A percentile compares a stretch with the other conserved stretches of the same genome.
Conservation (phyloP, 306 rosid genomes). For the Pueraria montana region DNA sequence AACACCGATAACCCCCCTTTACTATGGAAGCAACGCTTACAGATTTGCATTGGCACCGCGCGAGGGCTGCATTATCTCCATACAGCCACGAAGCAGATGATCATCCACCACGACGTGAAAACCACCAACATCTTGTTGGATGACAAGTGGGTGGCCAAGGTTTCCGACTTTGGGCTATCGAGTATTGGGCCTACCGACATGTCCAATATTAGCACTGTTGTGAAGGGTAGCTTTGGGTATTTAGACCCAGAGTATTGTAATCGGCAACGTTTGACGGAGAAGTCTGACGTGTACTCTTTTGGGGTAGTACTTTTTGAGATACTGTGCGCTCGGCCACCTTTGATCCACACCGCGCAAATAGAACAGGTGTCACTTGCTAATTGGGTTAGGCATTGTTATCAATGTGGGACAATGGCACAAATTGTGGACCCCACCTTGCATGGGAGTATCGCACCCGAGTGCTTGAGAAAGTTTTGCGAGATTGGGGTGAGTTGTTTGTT, state of each 20-base stretch:
- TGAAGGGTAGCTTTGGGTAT: conserved; percentile 6
- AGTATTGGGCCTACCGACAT: conserved; percentile 49
- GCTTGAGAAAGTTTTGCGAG: background rate
- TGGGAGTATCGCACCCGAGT: background rate
- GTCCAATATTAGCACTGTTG: conserved; percentile 49
- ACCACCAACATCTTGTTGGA: conserved; percentile 64
- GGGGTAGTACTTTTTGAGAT: background rate
- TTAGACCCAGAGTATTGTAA: background rate
- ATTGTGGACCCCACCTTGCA: too few species aligned
- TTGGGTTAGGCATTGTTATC: too few species aligned
- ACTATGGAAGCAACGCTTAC: conserved; percentile 57
- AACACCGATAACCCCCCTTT: conserved; percentile 42
- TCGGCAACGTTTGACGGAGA: background rate
- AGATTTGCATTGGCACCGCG: conserved; percentile 58
- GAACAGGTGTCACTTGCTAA: too few species aligned
- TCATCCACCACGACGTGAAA: too few species aligned
- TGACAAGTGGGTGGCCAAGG: conserved; percentile 57
- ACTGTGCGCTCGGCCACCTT: background rate
- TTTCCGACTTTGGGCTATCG: conserved; percentile 69
- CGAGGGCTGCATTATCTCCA: conserved; percentile 67
- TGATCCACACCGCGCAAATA: too few species aligned
- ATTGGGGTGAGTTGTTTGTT: background rate
- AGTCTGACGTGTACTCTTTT: background rate
- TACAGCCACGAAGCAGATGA: conserved; percentile 56
- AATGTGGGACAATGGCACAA: too few species aligned